These are phyloP conservation scores for Syzygium syzygioides DNA, from an alignment of 441 rosid genomes.

Conservation along the genomic window DNA sequence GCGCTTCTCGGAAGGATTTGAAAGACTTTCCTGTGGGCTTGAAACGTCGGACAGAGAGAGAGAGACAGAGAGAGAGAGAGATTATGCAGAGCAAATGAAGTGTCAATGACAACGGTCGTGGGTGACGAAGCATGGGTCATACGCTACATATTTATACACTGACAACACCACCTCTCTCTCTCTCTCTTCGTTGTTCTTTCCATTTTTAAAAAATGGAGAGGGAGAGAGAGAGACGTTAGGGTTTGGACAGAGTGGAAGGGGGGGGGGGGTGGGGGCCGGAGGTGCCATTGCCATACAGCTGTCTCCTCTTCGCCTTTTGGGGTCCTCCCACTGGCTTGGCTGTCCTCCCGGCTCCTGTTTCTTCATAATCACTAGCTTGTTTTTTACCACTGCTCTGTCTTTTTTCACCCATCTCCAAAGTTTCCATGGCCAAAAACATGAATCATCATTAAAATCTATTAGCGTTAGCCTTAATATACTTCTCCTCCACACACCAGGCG, in stretches of 20 bases:
- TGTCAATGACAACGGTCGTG: background rate
- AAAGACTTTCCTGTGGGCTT: background rate
- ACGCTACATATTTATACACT: background rate
- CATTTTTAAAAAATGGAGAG: background rate
- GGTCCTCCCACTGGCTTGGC: background rate
- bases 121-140: background rate
- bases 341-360: background rate
- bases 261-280: constrained; percentile 1
- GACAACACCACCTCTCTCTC: background rate
- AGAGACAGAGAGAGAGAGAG: background rate
- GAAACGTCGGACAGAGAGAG: background rate
- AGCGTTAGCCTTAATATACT: background rate
- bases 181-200: background rate
- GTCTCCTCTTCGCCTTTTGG: background rate
- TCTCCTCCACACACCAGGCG: background rate
- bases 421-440: background rate
- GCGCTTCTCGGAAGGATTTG: background rate
- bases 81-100: background rate
- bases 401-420: background rate
- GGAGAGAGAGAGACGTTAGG: background rate
- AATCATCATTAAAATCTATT: background rate
- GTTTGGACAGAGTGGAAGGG: constrained; percentile 2
- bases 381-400: background rate
- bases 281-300: constrained; percentile 30
- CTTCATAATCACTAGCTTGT: constrained; percentile 4